Evolutionary conservation across 805 yeast genomes (phyloP), one percentile per base, ranked within the genome.

Genomic region (Zygoascus flipseniorum): DNA sequence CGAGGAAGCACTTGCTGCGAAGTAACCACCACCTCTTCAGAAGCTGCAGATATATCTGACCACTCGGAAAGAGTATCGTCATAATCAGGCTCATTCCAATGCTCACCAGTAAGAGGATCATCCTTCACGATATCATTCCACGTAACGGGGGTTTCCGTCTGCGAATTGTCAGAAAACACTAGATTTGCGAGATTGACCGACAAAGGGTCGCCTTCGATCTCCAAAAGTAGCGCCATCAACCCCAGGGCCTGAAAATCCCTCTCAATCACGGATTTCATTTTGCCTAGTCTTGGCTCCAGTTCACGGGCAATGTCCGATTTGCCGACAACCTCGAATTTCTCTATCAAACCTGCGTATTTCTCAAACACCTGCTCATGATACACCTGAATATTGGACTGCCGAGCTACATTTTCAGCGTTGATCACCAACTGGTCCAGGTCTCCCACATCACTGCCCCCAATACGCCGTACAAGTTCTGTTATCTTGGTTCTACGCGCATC

Each of bases 241-340:
- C 52, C 52, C 20, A 39, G n/a, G 42, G 37, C 23, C 19, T 23
- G 31, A 23, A 14, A 49, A 42, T 49, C 52, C 5, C 20, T 19
- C 3, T 31, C 32, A 26, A 23, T 11, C 43, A 28, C 4, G 20
- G n/a, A 4, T 8, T 11, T 43, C 37, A 31, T 18, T 18, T 4
- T 14, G 28, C 42, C 39, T n/a, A 58, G 23, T 35, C 65, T 59
- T 5, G 28, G 44, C 14, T 50, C 50, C 41, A 69, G 54, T 20
- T 56, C 62, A 26, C 46, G 51, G 2, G 71, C 63, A 11, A 67
- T 52, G 14, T 64, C 68, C 26, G 56, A 55, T 23, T 68, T 59
- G 8, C 69, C 71, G 2, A 58, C 47, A 5, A 69, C 64, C 18
- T 52, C 53, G 44, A 61, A 62, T 32, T 63, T 64, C 53, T 65